Evolutionary conservation across 2,329 filamentous ascomycete species (phyloP), one percentile per base, ranked within the genome.

Genomic region (Endocalyx cinctus): DNA sequence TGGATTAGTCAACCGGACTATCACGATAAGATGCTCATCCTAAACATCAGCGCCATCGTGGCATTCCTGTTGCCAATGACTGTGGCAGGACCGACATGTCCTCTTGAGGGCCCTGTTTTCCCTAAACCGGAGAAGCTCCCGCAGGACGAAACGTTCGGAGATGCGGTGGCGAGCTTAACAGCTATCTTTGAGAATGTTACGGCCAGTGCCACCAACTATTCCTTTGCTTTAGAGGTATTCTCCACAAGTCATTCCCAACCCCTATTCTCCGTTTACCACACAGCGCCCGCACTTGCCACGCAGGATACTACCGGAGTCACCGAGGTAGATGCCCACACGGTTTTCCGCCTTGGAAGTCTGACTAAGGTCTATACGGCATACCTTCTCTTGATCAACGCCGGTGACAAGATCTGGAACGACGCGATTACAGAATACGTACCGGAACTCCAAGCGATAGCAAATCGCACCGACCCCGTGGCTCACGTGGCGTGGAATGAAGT

Each of bases 341-440:
- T 69, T 3, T 68, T 65, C 41, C 59, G 66, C 8, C 50, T 67
- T 12, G 63, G 57, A 1, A 68, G 64, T 29, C 33, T 63, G 17
- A 65, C 62, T 2, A 69, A 69, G 37, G 35, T 66, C 13, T 62
- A 60, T 42, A 65, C 64, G 0, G 55, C 63, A 13, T 53, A 61
- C 15, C 27, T 58, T 0, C 51, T 60, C 10, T 39, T 65, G 13
- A 47, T 58, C 10, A 52, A 48, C 18, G 47, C 48, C 3, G 47
- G 49, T 2, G 50, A 57, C 31, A 42, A 43, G 10, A 30, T 47
- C 17, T 55, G 48, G 51, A 52, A 53, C 10, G 46, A 52, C n/a
- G 47, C 48, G 12, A 45, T 59, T 23, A 53, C 50, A 3, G 53
- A 50, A 32, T 58, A 55, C 27, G 49, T 49, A 10, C 50, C 37